Evolutionary conservation across 2,329 filamentous ascomycete genomes (phyloP).

Genomic region (Xylariaceae sp.): DNA sequence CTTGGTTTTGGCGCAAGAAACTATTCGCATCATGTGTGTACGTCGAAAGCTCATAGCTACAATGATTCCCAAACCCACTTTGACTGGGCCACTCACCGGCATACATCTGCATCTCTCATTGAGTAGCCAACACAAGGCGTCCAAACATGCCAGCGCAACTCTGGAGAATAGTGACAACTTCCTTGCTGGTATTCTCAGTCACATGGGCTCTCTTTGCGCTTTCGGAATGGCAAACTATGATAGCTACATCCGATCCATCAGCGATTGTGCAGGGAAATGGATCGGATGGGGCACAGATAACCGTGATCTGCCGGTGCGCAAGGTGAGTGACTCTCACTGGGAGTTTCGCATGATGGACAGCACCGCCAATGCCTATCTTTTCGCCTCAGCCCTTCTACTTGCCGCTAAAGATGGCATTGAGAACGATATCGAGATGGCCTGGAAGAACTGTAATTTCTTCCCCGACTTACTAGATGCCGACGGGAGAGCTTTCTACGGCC

Average conservation of each 20-base stretch:
- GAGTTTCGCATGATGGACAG: constrained; percentile 9
- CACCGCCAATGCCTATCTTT: constrained; percentile 8
- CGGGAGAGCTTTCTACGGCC: background rate
- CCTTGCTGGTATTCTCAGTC: constrained; percentile 4
- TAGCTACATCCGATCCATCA: constrained; percentile 4
- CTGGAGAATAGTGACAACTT: background rate
- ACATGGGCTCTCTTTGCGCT: constrained; percentile 9
- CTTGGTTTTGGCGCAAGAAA: constrained; percentile 9
- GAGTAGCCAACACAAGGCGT: background rate
- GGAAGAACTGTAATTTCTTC: constrained; percentile 11
- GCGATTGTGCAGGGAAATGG: constrained; percentile 6
- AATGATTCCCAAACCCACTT: constrained; percentile 4
- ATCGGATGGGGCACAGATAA: constrained; percentile 10
- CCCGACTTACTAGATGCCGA: background rate
- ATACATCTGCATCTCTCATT: constrained; percentile 8
- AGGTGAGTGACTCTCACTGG: constrained; percentile 4
- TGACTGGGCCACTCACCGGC: constrained; percentile 6
- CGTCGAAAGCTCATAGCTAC: constrained; percentile 6
- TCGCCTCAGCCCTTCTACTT: background rate
- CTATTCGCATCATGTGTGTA: constrained; percentile 9
- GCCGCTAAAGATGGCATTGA: constrained; percentile 1
- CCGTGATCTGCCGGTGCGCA: constrained; percentile 8
- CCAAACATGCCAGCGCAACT: background rate
- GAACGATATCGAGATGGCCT: background rate
- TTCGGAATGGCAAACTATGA: constrained; percentile 13